A percentile compares a stretch with the other conserved stretches of the same genome.
phyloP scores from a whole-genome alignment of 2,329 filamentous ascomycete genomes.

The Botryotinia calthae region DNA sequence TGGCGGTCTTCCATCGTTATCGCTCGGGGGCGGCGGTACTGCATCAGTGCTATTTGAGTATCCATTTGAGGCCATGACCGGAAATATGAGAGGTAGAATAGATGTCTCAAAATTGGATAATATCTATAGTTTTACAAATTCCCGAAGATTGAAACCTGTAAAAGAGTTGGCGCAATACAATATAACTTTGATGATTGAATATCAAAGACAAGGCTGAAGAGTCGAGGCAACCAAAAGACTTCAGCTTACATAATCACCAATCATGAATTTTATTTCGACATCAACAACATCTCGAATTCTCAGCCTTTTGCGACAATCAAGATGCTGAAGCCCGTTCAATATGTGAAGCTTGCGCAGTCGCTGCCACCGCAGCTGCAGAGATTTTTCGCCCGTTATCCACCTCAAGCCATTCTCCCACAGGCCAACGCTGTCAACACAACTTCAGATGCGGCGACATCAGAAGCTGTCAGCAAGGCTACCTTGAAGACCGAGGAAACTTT shows the following conservation, averaged over 20 bases:
- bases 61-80: conserved; percentile 26
- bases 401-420: conserved; percentile 55
- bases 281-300: conserved; percentile 20
- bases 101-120: background rate
- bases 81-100: background rate
- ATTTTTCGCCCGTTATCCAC: conserved; percentile 90
- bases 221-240: conserved; percentile 13
- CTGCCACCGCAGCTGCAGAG: conserved; percentile 75
- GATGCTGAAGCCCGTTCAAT: conserved; percentile 29
- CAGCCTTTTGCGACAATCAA: conserved; percentile 22
- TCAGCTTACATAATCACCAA: conserved; percentile 17
- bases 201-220: conserved; percentile 18
- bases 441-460: conserved; percentile 43
- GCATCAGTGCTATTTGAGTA: conserved; percentile 26
- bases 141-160: background rate
- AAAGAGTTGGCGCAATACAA: conserved; percentile 11
- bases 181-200: conserved; percentile 1
- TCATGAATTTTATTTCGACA: conserved; percentile 16
- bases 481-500: conserved; percentile 34
- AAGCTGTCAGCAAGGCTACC: conserved; percentile 37
- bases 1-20: conserved; percentile 30
- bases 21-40: conserved; percentile 32
- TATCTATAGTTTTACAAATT: background rate
- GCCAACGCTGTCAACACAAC: conserved; percentile 38
- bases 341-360: conserved; percentile 59